Percentiles rank a stretch among this genome's conserved stretches.
Evolutionary conservation across 257 asterid species (phyloP).

Genomic region (Echium plantagineum): DNA sequence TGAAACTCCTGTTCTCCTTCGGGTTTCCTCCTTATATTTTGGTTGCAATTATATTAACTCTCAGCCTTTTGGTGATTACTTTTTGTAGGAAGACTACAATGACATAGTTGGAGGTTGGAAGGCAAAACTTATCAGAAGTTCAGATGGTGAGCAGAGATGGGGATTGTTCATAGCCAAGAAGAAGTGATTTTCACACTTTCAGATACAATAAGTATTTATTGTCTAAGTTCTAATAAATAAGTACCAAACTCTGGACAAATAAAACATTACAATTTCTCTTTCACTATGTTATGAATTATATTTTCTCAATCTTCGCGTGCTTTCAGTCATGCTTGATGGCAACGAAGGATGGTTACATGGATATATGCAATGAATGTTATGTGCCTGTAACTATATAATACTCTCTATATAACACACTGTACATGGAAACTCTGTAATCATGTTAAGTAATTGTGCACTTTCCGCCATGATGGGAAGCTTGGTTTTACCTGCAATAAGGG

Average conservation of each 20-base stretch:
- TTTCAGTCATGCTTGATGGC: not conserved
- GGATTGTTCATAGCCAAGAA: conserved; percentile 82
- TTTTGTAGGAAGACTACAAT: conserved; percentile 36
- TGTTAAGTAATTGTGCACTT: not conserved
- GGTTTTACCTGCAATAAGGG: no score
- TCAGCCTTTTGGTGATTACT: not conserved
- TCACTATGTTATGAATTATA: no score
- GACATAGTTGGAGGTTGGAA: conserved; percentile 87
- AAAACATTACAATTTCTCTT: not conserved
- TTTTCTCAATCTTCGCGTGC: not conserved
- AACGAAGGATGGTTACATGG: not conserved
- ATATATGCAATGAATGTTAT: not conserved
- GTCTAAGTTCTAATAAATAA: no score
- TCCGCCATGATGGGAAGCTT: no score
- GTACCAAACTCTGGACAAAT: not conserved
- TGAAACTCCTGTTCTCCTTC: no score
- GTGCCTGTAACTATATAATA: not conserved
- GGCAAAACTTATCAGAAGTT: conserved; percentile 58
- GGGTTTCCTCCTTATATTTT: no score
- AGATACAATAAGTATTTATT: no score
- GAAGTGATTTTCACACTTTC: conserved; percentile 18
- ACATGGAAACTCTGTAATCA: not conserved
- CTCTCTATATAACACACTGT: not conserved
- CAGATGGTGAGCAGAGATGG: conserved; percentile 95
- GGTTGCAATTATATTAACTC: no score